phyloP scores from a whole-genome alignment of 129 eudicot species.

The Apium graveolens region DNA sequence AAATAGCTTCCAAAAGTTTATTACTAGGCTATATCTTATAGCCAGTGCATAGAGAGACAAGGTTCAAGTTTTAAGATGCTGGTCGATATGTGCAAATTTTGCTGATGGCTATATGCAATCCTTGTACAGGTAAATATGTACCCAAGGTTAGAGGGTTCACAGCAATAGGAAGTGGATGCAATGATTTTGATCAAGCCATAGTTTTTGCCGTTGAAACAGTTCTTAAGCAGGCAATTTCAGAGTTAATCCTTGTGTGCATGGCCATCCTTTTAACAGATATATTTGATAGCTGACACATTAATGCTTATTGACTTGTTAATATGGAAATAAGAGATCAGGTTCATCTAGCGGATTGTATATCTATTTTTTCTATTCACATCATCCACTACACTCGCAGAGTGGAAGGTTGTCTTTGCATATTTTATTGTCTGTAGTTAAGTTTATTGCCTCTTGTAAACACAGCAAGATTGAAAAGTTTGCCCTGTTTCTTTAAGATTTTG shows the following conservation, averaged over 20 bases:
- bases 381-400: too few relatives aligned
- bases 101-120: conserved; percentile 13
- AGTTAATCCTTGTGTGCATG: conserved; percentile 31
- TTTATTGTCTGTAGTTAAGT: too few relatives aligned
- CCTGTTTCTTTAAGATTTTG: too few relatives aligned
- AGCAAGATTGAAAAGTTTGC: too few relatives aligned
- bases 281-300: conserved; percentile 6
- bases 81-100: neutral
- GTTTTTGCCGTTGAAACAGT: conserved; percentile 80
- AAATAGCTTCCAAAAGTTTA: neutral
- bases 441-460: too few relatives aligned
- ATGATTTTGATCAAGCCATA: conserved; percentile 89
- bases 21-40: neutral
- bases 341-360: too few relatives aligned
- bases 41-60: neutral
- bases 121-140: conserved; percentile 52
- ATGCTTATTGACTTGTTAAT: neutral
- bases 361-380: too few relatives aligned
- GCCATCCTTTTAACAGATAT: neutral
- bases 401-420: too few relatives aligned
- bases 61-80: conserved; percentile 3
- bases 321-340: neutral
- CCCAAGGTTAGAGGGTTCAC: conserved; percentile 84
- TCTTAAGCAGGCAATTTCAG: conserved; percentile 56
- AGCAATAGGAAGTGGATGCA: conserved; percentile 86